These are phyloP conservation scores for Verticillium tricorpus DNA, from an alignment of 2,329 filamentous ascomycete genomes.

Conservation along the genomic window DNA sequence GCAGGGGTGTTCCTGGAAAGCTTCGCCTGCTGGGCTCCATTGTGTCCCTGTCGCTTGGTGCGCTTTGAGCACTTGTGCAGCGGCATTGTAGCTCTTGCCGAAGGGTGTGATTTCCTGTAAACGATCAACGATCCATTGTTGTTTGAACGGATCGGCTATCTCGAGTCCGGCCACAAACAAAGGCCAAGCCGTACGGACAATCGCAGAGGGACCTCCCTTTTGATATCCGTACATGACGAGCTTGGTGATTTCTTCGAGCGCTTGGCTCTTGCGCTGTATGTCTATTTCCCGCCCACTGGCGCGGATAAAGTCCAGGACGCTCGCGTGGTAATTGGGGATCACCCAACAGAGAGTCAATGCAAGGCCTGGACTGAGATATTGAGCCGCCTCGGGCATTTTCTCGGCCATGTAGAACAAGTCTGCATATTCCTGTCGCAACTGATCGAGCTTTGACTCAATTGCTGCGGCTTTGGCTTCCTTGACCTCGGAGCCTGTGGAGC, in stretches of 20 bases:
- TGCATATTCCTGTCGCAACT: background rate
- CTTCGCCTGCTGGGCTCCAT: background rate
- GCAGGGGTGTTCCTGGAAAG: background rate
- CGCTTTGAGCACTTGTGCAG: background rate
- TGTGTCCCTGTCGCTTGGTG: background rate
- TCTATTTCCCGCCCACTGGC: background rate
- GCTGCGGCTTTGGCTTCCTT: background rate
- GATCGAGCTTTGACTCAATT: background rate
- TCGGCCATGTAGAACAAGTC: background rate
- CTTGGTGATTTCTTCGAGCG: conserved; percentile 20
- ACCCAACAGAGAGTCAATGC: background rate
- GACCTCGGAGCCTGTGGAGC: background rate
- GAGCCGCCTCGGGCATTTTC: background rate
- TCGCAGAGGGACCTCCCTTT: conserved; percentile 24
- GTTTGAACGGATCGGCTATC: conserved; percentile 25
- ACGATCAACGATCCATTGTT: conserved; percentile 26
- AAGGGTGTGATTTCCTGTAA: conserved; percentile 14
- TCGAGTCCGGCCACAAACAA: conserved; percentile 30
- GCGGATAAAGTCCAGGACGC: conserved; percentile 23
- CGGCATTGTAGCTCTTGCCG: background rate
- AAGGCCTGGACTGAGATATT: background rate
- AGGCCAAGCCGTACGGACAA: conserved; percentile 27
- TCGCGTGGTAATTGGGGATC: conserved; percentile 28
- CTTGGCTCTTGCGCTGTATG: conserved; percentile 1
- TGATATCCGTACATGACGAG: conserved; percentile 26